Evolutionary conservation across 257 asterid species (phyloP), one percentile per base, ranked within the genome.

Genomic region (Solanum medicagineum): DNA sequence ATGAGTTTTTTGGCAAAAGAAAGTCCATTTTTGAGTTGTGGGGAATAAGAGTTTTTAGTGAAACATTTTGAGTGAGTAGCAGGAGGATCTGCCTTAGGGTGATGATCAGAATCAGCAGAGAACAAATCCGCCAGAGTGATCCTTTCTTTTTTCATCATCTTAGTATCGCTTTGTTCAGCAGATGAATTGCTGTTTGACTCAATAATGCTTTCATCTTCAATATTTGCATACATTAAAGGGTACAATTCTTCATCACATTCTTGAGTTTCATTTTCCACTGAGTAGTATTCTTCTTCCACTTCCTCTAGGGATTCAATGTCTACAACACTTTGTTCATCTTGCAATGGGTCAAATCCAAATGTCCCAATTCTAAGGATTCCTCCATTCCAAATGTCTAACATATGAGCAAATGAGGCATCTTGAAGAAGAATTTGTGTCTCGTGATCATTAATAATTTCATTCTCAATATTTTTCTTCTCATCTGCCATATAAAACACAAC

Each of bases 41-140:
- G 10, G 44, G 69, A 24, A n/a, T 7, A 49, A 40, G n/a, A 10
- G 3, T 62, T 62, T 16, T 59, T 62, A 7, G 44, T 66, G 12
- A 40, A 14, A 45, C 32, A 44, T 6, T 82, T 45, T 51, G 36
- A 3, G 70, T 1, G 4, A 16, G 4, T 7, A 12, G 71, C 0
- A 63, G 29, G 59, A 20, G 10, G n/a, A 17, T 29, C 55, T 0
- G 70, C 16, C 40, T 15, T 54, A 15, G 4, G 68, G 65, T 53
- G 65, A 77, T 77, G 83, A 26, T 77, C 83, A 8, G 89, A 80
- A 82, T 94, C 94, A 3, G 94, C 95, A 8, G 83, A 83, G 88
- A 94, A 93, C 89, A 94, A 88, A 75, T 93, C 98, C 0, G 95
- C 98, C 9, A 94, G 92, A 12, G 98, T 94, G 24, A 86, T 92